Evolutionary conservation across 805 yeast species (phyloP), one percentile per base, ranked within the genome.

Genomic region (Grigorovia yakushimaensis): DNA sequence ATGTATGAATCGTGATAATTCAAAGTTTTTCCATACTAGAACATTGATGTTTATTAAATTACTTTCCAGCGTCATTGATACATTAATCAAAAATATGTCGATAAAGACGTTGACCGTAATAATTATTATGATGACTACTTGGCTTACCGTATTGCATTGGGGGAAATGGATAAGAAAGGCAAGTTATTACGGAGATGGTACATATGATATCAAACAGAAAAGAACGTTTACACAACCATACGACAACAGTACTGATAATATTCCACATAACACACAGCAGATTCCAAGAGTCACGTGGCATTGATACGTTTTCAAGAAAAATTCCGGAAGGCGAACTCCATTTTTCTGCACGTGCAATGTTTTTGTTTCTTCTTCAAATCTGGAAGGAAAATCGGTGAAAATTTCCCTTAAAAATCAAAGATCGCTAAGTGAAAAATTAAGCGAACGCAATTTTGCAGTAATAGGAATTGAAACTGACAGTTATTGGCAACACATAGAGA

Each of bases 1-100:
- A 42, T 83, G 91, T 58, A 81, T 82, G 84, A 70, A 70, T 43
- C 76, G 78, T 54, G 77, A 80, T 47, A 67, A 55, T 60, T 71
- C 56, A 52, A 61, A 47, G 7, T 50, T 59, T 8, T 62, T 64
- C 33, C 68, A 72, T 1, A 78, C 81, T 3, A 73, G 79, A 54
- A 72, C 86, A 1, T 70, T 73, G 41, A 67, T 82, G 11, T 74
- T 79, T 49, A 85, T 86, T 1, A 79, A 77, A 47, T 74, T 82
- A 0, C 54, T 84, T 2, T 89, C 88, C 0, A 64, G 76, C 43
- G 67, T 83, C 15, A 54, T 82, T 10, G 81, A 82, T 54, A 75
- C 82, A 0, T 68, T 84, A 47, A 69, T 83, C 18, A 86, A 83
- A 52, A 88, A 88, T 0, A 71, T 84, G 41, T 81, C 86, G 3